Evolutionary conservation across 352 stramenopile genomes (phyloP).

Genomic region (Pythium grandisporangium): DNA sequence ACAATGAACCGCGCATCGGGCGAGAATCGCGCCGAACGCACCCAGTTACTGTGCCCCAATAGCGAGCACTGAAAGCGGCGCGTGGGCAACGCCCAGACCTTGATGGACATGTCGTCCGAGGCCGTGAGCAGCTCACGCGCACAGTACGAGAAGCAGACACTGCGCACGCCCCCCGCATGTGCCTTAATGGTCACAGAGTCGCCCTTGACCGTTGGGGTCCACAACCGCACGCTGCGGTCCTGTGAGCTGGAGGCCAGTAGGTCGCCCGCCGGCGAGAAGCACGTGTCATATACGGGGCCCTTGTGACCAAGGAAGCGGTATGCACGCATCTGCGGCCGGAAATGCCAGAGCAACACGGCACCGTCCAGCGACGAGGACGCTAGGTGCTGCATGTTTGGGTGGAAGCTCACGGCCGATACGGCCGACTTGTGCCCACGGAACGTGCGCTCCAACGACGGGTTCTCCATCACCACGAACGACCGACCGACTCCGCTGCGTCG

Average conservation of each 20-base stretch:
- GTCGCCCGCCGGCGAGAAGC: constrained; percentile 74
- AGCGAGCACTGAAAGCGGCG: constrained; percentile 84
- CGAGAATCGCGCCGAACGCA: constrained; percentile 80
- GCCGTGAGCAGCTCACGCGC: constrained; percentile 76
- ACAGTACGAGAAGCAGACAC: constrained; percentile 80
- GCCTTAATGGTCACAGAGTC: constrained; percentile 64
- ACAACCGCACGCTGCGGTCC: constrained; percentile 88
- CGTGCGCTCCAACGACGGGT: constrained; percentile 81
- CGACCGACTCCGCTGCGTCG: too few relatives aligned
- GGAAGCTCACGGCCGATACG: constrained; percentile 76
- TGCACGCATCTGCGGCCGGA: constrained; percentile 67
- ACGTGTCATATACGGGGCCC: constrained; percentile 65
- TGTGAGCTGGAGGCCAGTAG: constrained; percentile 83
- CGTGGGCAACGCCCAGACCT: constrained; percentile 80
- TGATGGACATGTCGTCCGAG: constrained; percentile 91
- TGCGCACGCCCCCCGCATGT: constrained; percentile 57
- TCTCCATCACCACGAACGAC: constrained; percentile 19
- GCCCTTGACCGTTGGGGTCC: constrained; percentile 76
- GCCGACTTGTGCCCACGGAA: constrained; percentile 79
- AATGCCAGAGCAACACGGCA: constrained; percentile 90
- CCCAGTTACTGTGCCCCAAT: constrained; percentile 90
- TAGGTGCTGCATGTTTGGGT: constrained; percentile 81
- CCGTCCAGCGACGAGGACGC: constrained; percentile 69
- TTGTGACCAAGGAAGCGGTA: constrained; percentile 78
- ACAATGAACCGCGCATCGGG: constrained; percentile 53